Base-by-base conservation (phyloP, 2,329 filamentous ascomycete species). In the Sarocladium kiliense region DNA sequence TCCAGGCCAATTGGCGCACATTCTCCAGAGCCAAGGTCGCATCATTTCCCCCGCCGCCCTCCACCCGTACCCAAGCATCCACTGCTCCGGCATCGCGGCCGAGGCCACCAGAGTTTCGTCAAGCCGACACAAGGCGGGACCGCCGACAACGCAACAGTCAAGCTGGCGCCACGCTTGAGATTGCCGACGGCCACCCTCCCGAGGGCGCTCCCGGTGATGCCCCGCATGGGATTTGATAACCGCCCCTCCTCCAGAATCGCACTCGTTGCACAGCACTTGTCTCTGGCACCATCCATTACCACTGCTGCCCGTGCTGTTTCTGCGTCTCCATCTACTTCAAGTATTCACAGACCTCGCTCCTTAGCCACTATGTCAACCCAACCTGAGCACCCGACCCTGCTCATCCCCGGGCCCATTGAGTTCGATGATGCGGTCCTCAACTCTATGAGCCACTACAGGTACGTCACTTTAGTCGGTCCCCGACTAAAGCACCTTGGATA, bases 401-500 rank as follows among this genome's bases (percentile, higher is more conserved):
- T 99, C 75, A 97, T 99, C 68, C 94, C 94, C 51, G 94, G 94
- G 60, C 94, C 94, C 67, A 96, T 97, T 72, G 93, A 97, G 77
- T 97, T 97, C 69, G 93, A 97, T 71, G 93, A 97, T 93, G 91
- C 86, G 49, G 93, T 97, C 58, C 84, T 97, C 54, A 84, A 92
- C 72, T 90, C 91, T 58, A 97, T 97, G 93, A 87, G 88, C 77
- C 91, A 96, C 75, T 96, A 88, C 77, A 93, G 89, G 88, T 91
- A 77, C 66, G 74, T 53, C 36, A 53, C 54, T 34, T n/a, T 30
- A 34, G 26, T 55, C 21, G 19, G 55, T 63, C 21, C 59, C 30
- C 37, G 18, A 45, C 56, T 19, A 19, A 14, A 10, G 16, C 37
- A 14, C 41, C n/a, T n/a, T n/a, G n/a, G n/a, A n/a, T n/a, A n/a